A percentile compares a stretch with the other conserved stretches of the same genome.
Conservation (phyloP, 257 asterid genomes). For the Jacaranda copaia region DNA sequence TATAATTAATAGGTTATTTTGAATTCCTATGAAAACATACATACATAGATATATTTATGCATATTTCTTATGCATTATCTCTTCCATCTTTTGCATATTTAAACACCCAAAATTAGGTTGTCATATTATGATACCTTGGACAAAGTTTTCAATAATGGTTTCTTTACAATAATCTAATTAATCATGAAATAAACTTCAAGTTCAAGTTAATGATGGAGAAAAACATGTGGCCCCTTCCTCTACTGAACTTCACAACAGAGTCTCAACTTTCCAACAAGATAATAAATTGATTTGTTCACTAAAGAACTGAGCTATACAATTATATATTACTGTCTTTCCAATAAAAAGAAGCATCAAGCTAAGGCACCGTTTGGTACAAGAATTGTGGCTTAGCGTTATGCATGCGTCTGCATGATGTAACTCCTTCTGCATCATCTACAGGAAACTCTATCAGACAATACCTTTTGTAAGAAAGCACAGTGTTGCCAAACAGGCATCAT, state of each 20-base stretch:
- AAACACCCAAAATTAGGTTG: slow-evolving; percentile 32
- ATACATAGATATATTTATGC: background rate
- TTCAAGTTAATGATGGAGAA: slow-evolving; percentile 48
- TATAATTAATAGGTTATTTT: too few relatives aligned
- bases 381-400: slow-evolving; percentile 33
- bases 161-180: slow-evolving; percentile 35
- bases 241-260: slow-evolving; percentile 32
- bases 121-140: slow-evolving; percentile 35
- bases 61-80: background rate
- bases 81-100: background rate
- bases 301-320: background rate
- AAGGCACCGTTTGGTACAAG: slow-evolving; percentile 30
- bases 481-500: slow-evolving; percentile 73
- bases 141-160: slow-evolving; percentile 40
- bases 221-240: slow-evolving; percentile 37
- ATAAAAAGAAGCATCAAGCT: background rate
- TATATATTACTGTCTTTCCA: background rate
- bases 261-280: background rate
- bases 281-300: slow-evolving; percentile 12
- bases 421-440: slow-evolving; percentile 35
- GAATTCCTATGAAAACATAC: too few relatives aligned
- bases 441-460: background rate
- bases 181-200: slow-evolving; percentile 45
- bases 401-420: slow-evolving; percentile 56
- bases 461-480: slow-evolving; percentile 6